A percentile compares a stretch with the other conserved stretches of the same genome.
These are phyloP conservation scores for Scleroderma citrinum DNA, from an alignment of 768 basidiomycete species.

Conservation along the genomic window DNA sequence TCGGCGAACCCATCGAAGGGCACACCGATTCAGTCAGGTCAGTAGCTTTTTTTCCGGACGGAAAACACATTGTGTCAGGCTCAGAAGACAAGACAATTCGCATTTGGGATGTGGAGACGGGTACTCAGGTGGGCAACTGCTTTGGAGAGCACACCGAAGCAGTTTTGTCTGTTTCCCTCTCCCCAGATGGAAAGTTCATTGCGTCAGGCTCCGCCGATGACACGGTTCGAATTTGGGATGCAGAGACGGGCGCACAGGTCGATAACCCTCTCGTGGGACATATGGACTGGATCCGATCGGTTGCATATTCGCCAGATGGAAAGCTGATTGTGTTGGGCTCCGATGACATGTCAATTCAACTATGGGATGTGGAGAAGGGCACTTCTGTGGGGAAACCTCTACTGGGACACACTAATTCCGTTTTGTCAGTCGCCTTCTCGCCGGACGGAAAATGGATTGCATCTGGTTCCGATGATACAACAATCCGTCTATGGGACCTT, in stretches of 20 bases:
- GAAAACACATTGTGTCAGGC: conserved; percentile 11
- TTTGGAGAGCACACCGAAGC: no score
- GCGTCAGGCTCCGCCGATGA: background rate
- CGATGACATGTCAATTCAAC: conserved; percentile 2
- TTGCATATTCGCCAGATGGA: conserved; percentile 2
- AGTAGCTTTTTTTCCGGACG: conserved; percentile 6
- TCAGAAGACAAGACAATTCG: conserved; percentile 13
- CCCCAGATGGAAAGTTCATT: conserved; percentile 1
- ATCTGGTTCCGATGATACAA: conserved; percentile 4
- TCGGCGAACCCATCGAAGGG: background rate
- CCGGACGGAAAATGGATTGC: background rate
- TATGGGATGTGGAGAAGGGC: conserved; percentile 7
- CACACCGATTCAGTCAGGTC: background rate
- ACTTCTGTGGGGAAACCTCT: background rate
- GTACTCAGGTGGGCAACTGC: no score
- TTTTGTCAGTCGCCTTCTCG: background rate
- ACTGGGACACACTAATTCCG: background rate
- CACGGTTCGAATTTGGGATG: background rate
- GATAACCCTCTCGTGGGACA: conserved; percentile 9
- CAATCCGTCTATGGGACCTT: conserved; percentile 3
- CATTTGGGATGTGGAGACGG: conserved; percentile 9
- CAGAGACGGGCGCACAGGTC: no score
- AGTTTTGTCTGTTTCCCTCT: background rate
- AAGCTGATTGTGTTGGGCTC: conserved; percentile 1
- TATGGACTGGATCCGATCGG: conserved; percentile 2